Percentiles rank a stretch among this genome's conserved stretches.
Conservation (phyloP, 2,329 filamentous ascomycete species). For the Fusarium nurragi region DNA sequence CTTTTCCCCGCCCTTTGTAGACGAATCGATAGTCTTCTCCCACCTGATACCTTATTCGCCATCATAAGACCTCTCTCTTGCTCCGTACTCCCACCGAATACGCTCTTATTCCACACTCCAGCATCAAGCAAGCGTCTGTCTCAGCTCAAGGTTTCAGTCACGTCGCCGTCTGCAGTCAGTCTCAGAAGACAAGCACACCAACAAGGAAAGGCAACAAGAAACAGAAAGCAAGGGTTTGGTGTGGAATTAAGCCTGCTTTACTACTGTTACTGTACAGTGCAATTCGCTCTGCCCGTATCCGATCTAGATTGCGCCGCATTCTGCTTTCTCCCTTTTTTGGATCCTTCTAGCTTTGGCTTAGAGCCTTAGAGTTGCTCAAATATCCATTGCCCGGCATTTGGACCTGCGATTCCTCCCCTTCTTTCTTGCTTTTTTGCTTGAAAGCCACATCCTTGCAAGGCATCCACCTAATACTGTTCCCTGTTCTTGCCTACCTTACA, state of each 20-base stretch:
- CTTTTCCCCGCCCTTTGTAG: constrained; percentile 7
- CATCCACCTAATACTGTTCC: constrained; percentile 8
- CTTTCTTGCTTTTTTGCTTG: constrained; percentile 11
- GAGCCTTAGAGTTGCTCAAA: constrained; percentile 22
- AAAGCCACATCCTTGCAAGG: constrained; percentile 12
- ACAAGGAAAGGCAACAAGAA: constrained; percentile 16
- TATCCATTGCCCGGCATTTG: constrained; percentile 12
- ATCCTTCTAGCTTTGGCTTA: constrained; percentile 12
- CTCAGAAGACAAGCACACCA: neutral
- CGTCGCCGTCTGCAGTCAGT: constrained; percentile 28
- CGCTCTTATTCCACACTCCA: constrained; percentile 7
- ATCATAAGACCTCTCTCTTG: constrained; percentile 10
- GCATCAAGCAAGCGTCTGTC: constrained; percentile 15
- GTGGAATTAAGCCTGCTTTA: no score
- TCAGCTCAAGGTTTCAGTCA: constrained; percentile 35
- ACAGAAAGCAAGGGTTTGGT: neutral
- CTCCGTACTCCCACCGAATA: constrained; percentile 10
- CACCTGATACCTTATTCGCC: neutral
- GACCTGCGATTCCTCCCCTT: constrained; percentile 13
- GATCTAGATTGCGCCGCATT: constrained; percentile 28
- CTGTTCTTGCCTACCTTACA: constrained; percentile 2
- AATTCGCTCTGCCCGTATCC: constrained; percentile 1
- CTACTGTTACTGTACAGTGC: neutral
- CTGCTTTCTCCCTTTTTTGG: constrained; percentile 25
- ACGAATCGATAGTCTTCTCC: constrained; percentile 17